Percentiles rank a stretch among this genome's conserved stretches.
phyloP scores from a whole-genome alignment of 768 basidiomycete genomes.

The Boletus sp. region DNA sequence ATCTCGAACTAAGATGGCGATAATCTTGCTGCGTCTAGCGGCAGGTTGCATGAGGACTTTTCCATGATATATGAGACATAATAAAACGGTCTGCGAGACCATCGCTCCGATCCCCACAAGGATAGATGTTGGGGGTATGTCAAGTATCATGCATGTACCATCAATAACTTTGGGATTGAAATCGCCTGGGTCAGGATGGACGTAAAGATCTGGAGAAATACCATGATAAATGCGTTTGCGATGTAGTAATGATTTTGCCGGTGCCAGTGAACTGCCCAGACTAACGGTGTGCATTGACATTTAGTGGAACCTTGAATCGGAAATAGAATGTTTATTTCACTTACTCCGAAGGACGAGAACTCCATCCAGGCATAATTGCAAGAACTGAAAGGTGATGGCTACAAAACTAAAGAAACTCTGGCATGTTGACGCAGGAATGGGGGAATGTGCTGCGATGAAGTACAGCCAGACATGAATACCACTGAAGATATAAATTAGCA shows the following conservation, averaged over 20 bases:
- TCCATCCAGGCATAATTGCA: slow-evolving; percentile 14
- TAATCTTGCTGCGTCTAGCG: slow-evolving; percentile 12
- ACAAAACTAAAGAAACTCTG: background rate
- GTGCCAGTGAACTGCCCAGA: slow-evolving; percentile 11
- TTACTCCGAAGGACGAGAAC: slow-evolving; percentile 21
- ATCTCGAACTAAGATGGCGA: slow-evolving; percentile 10
- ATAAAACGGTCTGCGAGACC: slow-evolving; percentile 10
- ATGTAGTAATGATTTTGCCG: slow-evolving; percentile 2
- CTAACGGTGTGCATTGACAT: background rate
- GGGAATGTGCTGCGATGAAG: background rate
- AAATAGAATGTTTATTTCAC: background rate
- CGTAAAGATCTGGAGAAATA: slow-evolving; percentile 3
- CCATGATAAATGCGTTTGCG: background rate
- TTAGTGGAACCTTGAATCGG: background rate
- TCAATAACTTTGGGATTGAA: slow-evolving; percentile 5
- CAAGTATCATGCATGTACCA: slow-evolving; percentile 6
- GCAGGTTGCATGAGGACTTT: slow-evolving; percentile 1
- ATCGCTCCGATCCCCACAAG: slow-evolving; percentile 1
- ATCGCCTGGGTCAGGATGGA: background rate
- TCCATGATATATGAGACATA: slow-evolving; percentile 13
- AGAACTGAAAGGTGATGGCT: slow-evolving; percentile 4
- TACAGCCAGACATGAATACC: background rate
- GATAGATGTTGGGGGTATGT: background rate
- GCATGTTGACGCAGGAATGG: slow-evolving; percentile 6
- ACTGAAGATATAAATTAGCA: slow-evolving; percentile 9